Evolutionary conservation across 2,329 filamentous ascomycete genomes (phyloP).

Genomic region (Podosphaera xanthii): DNA sequence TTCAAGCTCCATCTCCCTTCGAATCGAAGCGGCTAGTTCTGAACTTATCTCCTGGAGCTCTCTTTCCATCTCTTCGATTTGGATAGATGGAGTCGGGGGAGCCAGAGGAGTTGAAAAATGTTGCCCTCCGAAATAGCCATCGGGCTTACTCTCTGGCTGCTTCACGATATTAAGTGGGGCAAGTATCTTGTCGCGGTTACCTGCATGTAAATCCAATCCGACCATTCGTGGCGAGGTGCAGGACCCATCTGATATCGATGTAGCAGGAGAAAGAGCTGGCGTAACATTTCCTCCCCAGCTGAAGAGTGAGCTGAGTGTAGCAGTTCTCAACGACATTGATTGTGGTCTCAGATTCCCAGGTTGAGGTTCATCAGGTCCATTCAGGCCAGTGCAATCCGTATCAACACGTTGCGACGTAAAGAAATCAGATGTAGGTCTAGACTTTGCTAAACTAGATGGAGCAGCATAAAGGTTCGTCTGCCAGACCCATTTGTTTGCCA

Average conservation of each 20-base stretch:
- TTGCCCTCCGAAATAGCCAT: slow-evolving; percentile 13
- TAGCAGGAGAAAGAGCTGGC: slow-evolving; percentile 34
- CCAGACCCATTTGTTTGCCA: slow-evolving; percentile 13
- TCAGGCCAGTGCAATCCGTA: neutral
- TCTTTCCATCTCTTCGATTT: slow-evolving; percentile 77
- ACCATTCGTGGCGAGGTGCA: no score
- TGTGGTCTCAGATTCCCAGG: slow-evolving; percentile 8
- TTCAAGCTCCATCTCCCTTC: slow-evolving; percentile 87
- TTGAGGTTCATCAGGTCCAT: slow-evolving; percentile 10
- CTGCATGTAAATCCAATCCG: no score
- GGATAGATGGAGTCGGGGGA: slow-evolving; percentile 20
- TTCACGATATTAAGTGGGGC: neutral
- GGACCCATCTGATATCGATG: slow-evolving; percentile 13
- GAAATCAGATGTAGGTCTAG: neutral
- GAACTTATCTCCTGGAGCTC: slow-evolving; percentile 83
- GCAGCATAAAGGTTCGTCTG: slow-evolving; percentile 7
- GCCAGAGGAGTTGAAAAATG: slow-evolving; percentile 14
- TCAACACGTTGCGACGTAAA: neutral
- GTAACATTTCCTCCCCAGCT: slow-evolving; percentile 36
- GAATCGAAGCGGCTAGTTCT: slow-evolving; percentile 80
- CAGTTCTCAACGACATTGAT: slow-evolving; percentile 25
- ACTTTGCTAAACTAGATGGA: slow-evolving; percentile 10
- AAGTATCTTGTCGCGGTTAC: neutral
- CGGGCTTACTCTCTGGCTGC: slow-evolving; percentile 18
- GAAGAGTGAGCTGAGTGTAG: slow-evolving; percentile 41